Evolutionary conservation across 148 eudicot species (phyloP).

Genomic region (Vaccinium myrtillus): DNA sequence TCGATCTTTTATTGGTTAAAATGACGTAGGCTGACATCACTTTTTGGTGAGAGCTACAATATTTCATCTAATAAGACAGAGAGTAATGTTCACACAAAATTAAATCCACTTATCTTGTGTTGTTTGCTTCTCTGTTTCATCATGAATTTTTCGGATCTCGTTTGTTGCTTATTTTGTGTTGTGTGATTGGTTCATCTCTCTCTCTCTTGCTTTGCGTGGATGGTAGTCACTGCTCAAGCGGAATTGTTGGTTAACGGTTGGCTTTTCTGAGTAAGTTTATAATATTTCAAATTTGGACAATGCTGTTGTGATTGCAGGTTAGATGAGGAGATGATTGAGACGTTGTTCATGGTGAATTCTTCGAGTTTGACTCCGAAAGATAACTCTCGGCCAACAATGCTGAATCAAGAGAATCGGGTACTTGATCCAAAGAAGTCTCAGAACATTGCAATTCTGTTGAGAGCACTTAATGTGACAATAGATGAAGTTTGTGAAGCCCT

Average conservation of each 20-base stretch:
- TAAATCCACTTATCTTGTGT: background rate
- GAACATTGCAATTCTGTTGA: slow-evolving; percentile 65
- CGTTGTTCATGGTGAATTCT: slow-evolving; percentile 61
- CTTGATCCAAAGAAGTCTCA: slow-evolving; percentile 76
- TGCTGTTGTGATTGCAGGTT: slow-evolving; percentile 48
- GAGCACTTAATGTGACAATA: slow-evolving; percentile 68
- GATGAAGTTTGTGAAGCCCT: slow-evolving; percentile 73
- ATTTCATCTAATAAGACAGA: no score
- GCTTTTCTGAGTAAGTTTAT: background rate
- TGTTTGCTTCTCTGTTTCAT: background rate
- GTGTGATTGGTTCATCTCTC: background rate
- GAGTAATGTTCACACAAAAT: no score
- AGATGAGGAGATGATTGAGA: slow-evolving; percentile 91
- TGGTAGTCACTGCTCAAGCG: background rate
- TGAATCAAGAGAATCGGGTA: slow-evolving; percentile 50
- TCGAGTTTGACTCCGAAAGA: slow-evolving; percentile 38
- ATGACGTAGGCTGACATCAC: no score
- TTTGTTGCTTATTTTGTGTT: background rate
- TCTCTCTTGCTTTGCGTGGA: background rate
- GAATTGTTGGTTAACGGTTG: background rate
- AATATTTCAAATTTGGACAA: background rate
- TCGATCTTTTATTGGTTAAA: no score
- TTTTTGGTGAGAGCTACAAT: no score
- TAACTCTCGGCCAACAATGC: slow-evolving; percentile 25
- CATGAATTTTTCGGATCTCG: background rate